Conservation (phyloP, 108 stramenopile genomes). For the Conticribra guillardii region DNA sequence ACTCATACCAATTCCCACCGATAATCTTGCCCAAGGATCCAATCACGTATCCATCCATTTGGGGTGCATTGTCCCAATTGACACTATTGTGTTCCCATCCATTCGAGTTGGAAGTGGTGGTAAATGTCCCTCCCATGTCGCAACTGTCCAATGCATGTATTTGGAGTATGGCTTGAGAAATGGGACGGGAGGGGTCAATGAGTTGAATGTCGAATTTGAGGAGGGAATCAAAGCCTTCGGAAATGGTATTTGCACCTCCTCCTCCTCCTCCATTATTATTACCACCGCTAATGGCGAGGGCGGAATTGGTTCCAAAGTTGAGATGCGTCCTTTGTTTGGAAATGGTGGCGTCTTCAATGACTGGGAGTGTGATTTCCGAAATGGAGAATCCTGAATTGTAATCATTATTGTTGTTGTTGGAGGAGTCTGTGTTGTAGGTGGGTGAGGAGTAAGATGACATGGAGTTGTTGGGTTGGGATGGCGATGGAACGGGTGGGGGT, state of each 20-base stretch:
- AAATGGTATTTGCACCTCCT: background rate
- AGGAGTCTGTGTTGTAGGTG: background rate
- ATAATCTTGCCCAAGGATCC: constrained; percentile 5
- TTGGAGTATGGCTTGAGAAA: constrained; percentile 12
- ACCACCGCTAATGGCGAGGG: constrained; percentile 25
- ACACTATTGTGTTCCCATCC: constrained; percentile 17
- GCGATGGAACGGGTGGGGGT: background rate
- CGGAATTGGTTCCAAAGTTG: constrained; percentile 29
- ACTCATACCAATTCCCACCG: constrained; percentile 17
- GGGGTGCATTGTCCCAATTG: constrained; percentile 17
- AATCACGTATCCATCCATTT: constrained; percentile 12
- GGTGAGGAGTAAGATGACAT: no score
- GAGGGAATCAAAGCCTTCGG: constrained; percentile 26
- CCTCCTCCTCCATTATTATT: no score
- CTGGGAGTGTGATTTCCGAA: constrained; percentile 15
- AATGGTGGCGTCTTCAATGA: constrained; percentile 25
- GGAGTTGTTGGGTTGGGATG: no score
- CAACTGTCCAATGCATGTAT: constrained; percentile 19
- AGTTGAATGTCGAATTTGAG: constrained; percentile 32
- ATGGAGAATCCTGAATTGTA: constrained; percentile 10
- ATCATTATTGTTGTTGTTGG: background rate
- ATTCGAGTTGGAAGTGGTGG: constrained; percentile 9
- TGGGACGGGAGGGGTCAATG: constrained; percentile 21
- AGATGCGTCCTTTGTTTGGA: background rate
- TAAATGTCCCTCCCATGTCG: constrained; percentile 17